Percentiles rank a stretch among this genome's conserved stretches.
Conservation (phyloP, 2,329 filamentous ascomycete genomes). For the Botrytis porri region DNA sequence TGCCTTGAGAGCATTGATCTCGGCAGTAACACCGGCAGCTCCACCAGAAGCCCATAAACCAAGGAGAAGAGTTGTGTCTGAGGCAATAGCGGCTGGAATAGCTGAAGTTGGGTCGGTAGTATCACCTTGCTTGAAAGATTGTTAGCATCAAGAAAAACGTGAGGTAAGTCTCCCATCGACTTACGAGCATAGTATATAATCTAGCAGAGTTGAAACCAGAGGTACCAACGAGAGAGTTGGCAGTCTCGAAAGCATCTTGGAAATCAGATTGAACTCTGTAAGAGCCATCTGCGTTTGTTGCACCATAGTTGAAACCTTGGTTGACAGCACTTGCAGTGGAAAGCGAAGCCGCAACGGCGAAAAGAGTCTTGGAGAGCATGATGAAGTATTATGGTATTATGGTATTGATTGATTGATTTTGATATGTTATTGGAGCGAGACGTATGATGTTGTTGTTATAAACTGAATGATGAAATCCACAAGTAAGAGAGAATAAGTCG, state of each 20-base stretch:
- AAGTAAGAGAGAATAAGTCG: constrained; percentile 6
- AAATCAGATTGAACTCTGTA: constrained; percentile 63
- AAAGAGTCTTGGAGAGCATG: constrained; percentile 34
- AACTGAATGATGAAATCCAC: background rate
- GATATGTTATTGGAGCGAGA: constrained; percentile 9
- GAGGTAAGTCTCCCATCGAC: constrained; percentile 26
- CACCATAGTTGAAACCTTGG: constrained; percentile 68
- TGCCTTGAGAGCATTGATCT: constrained; percentile 67
- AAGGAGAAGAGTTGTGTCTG: constrained; percentile 74
- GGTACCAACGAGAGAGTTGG: constrained; percentile 61
- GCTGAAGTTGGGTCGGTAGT: constrained; percentile 63
- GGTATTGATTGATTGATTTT: constrained; percentile 9
- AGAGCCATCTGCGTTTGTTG: constrained; percentile 57
- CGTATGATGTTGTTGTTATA: background rate
- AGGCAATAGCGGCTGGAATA: constrained; percentile 79
- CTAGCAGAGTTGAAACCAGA: constrained; percentile 66
- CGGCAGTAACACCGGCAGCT: constrained; percentile 61
- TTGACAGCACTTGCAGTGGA: constrained; percentile 42
- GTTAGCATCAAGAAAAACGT: constrained; percentile 27
- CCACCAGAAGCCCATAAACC: constrained; percentile 80
- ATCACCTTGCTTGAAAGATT: constrained; percentile 55
- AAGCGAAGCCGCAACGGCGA: constrained; percentile 33
- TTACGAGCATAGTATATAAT: constrained; percentile 63
- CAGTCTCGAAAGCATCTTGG: constrained; percentile 65
- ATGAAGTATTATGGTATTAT: constrained; percentile 19